These are phyloP conservation scores for Coniella vitis DNA, from an alignment of 2,329 filamentous ascomycete genomes.

Conservation along the genomic window DNA sequence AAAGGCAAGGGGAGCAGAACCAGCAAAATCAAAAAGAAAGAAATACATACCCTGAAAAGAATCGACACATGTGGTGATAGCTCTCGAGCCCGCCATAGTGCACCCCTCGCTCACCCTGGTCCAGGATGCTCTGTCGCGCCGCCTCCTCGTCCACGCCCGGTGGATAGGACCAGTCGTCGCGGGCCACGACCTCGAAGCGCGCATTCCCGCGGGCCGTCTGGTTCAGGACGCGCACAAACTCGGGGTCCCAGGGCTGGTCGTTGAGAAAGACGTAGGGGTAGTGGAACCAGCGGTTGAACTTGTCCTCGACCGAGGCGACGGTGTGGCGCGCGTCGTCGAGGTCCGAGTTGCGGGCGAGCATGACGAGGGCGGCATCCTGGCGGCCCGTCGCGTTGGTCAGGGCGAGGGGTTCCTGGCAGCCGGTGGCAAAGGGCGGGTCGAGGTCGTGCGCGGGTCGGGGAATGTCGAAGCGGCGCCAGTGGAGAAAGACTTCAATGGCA, in stretches of 20 bases:
- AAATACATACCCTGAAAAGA: slow-evolving; percentile 34
- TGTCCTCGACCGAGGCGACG: slow-evolving; percentile 33
- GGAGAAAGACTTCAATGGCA: slow-evolving; percentile 28
- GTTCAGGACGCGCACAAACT: slow-evolving; percentile 32
- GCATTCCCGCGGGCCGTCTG: slow-evolving; percentile 29
- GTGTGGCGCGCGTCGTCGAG: slow-evolving; percentile 32
- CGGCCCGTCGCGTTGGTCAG: slow-evolving; percentile 22
- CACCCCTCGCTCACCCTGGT: slow-evolving; percentile 25
- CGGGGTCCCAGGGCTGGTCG: slow-evolving; percentile 34
- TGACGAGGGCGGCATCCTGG: slow-evolving; percentile 38
- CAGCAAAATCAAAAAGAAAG: neutral
- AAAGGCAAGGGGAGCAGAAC: no score
- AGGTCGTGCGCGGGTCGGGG: slow-evolving; percentile 28
- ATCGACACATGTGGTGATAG: slow-evolving; percentile 33
- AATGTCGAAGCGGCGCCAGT: slow-evolving; percentile 29
- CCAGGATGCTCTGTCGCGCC: slow-evolving; percentile 19
- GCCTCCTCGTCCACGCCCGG: slow-evolving; percentile 21
- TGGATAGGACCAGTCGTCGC: slow-evolving; percentile 35
- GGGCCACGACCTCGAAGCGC: slow-evolving; percentile 35
- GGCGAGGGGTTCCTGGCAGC: slow-evolving; percentile 33
- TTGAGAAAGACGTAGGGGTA: slow-evolving; percentile 42
- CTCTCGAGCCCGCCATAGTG: slow-evolving; percentile 33
- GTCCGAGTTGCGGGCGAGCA: slow-evolving; percentile 40
- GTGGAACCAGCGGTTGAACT: slow-evolving; percentile 41
- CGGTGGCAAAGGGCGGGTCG: slow-evolving; percentile 32